Evolutionary conservation across 2,329 filamentous ascomycete genomes (phyloP), one percentile per base, ranked within the genome.

Genomic region (Botrytis deweyae): DNA sequence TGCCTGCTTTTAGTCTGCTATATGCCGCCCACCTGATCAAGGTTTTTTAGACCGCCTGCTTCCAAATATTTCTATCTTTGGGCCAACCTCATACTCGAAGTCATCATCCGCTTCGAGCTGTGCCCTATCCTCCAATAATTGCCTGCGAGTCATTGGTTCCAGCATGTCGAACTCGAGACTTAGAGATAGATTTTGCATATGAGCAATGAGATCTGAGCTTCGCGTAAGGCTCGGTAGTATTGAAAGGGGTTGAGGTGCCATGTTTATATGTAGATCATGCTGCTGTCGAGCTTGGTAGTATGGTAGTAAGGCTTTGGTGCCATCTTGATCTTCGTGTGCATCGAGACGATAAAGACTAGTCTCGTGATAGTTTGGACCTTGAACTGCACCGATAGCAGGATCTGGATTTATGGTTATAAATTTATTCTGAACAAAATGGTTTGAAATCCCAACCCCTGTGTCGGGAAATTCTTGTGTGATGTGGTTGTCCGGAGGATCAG

Each of bases 351-450:
- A 89, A 3, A 89, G 80, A 1, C 82, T 82, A 7, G 75, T 75
- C 0, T 86, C 85, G 2, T 80, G 76, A 77, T 91, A 91, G 4
- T 81, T 80, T 0, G 86, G 85, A 1, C 89, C 89, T 77, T 91
- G 86, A 2, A 90, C 84, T 8, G 84, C 87, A 42, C 89, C 89
- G 42, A 90, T 80, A 9, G 84, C 83, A 2, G 82, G 85, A 76
- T 88, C 84, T 0, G 81, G 79, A 70, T 85, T 82, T 0, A 86
- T 74, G 1, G 79, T 74, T 0, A 91, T 81, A 73, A 86, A 83
- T 0, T 81, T 78, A 6, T 79, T 80, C 1, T 80, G 76, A 0
- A 91, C 75, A 65, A 83, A 85, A 0, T 78, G 77, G 0, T 73
- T 77, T 12, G 81, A 40, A 82, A 84, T 10, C 78, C 80, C 69